Evolutionary conservation across 768 basidiomycete genomes (phyloP), one percentile per base, ranked within the genome.

Genomic region (Tylopilus rubrobrunneus): DNA sequence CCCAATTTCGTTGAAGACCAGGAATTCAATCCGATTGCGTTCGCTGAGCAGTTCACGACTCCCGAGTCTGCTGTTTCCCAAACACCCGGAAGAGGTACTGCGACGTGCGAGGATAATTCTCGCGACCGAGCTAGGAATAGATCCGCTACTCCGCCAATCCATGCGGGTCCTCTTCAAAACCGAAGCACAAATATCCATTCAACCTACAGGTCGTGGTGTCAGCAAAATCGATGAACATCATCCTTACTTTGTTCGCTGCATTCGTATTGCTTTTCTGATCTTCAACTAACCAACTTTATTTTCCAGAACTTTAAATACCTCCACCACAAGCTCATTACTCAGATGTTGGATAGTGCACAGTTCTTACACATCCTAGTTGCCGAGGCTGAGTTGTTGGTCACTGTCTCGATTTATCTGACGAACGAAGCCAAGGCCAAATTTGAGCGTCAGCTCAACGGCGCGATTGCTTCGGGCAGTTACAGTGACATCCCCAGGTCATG

Each of bases 221-320:
- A 71, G 74, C 15, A 91, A 91, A 67, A 89, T 91, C 39, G 83
- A 85, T 55, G 85, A 89, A 58, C 79, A 82, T 52, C 83, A 88
- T 69, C 78, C 78, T 4, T 87, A 85, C 67, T 89, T 78, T 57
- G 88, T 89, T 67, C 52, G 87, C 76, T 28, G 15, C 42, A 28
- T 12, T 28, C 12, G 45, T 25, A 45, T 49, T 12, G 1, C 45
- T 40, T 31, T 27, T 50, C 37, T 48, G 25, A 10, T 27, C 28
- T 42, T 27, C 6, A 41, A 19, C 54, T 59, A 33, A 67, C 37
- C 27, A 39, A 45, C 19, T 6, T 41, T 45, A 36, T 33, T 11
- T 45, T 40, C 40, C 34, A 99, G 96, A 86, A 83, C 62, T 98
- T 98, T 81, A 98, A 98, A 77, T 98, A 98, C 72, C 79, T 98